A percentile compares a stretch with the other conserved stretches of the same genome.
These are phyloP conservation scores for Triticum monococcum DNA, from an alignment of 176 grass and related monocot species.

Conservation along the genomic window DNA sequence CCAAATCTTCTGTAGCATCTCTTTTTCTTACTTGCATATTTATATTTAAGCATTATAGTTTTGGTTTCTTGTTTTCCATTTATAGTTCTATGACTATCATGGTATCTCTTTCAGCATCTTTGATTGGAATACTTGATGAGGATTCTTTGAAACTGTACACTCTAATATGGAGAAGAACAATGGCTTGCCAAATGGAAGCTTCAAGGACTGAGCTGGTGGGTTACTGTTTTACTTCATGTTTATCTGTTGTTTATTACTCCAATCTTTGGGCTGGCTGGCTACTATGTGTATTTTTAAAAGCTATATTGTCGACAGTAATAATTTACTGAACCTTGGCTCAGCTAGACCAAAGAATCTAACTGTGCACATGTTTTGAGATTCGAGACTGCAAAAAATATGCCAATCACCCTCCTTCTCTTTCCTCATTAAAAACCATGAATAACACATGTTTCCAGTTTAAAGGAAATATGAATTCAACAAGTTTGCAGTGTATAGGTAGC, in stretches of 20 bases:
- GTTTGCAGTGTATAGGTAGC: neutral
- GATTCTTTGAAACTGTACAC: conserved; percentile 85
- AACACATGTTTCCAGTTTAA: neutral
- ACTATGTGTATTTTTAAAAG: neutral
- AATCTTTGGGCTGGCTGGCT: neutral
- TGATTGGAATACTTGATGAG: conserved; percentile 73
- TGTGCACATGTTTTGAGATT: neutral
- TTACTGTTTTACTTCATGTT: conserved; percentile 29
- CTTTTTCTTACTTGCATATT: conserved; percentile 5
- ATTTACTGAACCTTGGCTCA: neutral
- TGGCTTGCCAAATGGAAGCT: conserved; percentile 97
- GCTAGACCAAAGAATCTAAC: neutral
- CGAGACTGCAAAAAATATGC: neutral
- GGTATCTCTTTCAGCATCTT: conserved; percentile 65
- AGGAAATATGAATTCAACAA: neutral
- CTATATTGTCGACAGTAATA: neutral
- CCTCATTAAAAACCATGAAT: neutral
- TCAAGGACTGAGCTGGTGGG: conserved; percentile 66
- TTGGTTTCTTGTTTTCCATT: conserved; percentile 22
- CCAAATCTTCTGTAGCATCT: neutral
- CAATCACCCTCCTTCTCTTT: neutral
- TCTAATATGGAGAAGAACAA: conserved; percentile 91
- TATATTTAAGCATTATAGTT: neutral
- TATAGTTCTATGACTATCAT: conserved; percentile 16
- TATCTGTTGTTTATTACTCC: conserved; percentile 3